Base-by-base conservation (phyloP, 805 yeast species). In the Clavispora santaluciae region DNA sequence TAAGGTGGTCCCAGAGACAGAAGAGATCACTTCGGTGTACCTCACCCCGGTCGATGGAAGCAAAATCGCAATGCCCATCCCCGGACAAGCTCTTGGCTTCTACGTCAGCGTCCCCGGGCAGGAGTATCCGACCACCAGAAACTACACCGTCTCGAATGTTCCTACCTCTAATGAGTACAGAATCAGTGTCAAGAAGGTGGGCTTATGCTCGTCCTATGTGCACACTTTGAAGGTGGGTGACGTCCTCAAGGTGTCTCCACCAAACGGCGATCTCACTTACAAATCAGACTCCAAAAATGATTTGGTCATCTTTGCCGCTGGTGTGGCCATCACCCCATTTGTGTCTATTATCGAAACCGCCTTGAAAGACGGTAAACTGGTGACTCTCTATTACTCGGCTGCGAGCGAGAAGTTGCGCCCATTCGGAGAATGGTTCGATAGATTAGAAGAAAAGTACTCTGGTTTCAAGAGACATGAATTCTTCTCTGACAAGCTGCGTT, bases 291-390 rank as follows among this genome's bases (percentile, higher is more conserved):
- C 59, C 12, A 66, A 69, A 20, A 51, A 49, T 12, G 55, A 52
- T 28, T 65, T 61, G 17, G 48, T 72, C 1, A 56, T 80, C 22
- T 60, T 79, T 40, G 68, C 78, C 16, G 84, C 81, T 35, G 89
- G 88, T 39, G 78, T 79, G 41, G 88, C 87, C 46, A 75, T 78
- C 38, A 83, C 88, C 5, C 88, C 89, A 24, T 42, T 78, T 23
- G 50, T 82, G 24, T 66, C 86, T 6, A 72, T 80, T 54, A 54
- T 71, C 15, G 76, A 76, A 51, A 37, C 52, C 6, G 73, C 66
- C 6, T 54, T 63, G 36, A 43, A 43, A 9, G 59, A 57, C 22
- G 65, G 60, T 6, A 59, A 60, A 40, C 40, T 48, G 4, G 69
- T 68, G n/a, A 50, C 45, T 7, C 50, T 72, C 35, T 49, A 57